Conservation (phyloP, 345 rosid genomes). For the Sonneratia alba region DNA sequence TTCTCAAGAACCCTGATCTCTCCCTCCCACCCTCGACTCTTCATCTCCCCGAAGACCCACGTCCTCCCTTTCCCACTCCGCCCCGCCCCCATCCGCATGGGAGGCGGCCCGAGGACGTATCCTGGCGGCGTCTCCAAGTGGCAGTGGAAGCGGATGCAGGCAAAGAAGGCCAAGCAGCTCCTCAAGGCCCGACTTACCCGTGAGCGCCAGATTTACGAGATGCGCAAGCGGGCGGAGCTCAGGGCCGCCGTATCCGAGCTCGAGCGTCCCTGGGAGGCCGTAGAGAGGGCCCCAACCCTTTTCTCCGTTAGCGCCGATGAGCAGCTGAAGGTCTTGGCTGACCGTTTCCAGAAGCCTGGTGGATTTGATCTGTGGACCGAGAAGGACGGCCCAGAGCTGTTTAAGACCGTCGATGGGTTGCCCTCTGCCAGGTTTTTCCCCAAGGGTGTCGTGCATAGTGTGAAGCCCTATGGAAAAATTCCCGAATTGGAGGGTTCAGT, state of each 20-base stretch:
- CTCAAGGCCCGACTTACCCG: constrained; percentile 65
- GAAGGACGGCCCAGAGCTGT: constrained; percentile 61
- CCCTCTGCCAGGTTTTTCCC: constrained; percentile 87
- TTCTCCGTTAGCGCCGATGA: constrained; percentile 78
- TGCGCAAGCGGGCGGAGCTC: constrained; percentile 89
- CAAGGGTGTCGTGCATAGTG: constrained; percentile 73
- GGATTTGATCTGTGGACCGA: constrained; percentile 84
- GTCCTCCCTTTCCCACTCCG: constrained; percentile 19
- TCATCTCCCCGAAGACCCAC: constrained; percentile 23
- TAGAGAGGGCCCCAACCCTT: constrained; percentile 50
- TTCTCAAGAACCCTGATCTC: constrained; percentile 28
- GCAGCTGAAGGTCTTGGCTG: constrained; percentile 77
- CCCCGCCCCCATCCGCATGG: constrained; percentile 59
- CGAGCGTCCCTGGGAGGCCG: constrained; percentile 84
- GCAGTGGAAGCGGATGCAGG: constrained; percentile 95
- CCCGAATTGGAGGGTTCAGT: constrained; percentile 3
- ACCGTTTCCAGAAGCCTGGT: constrained; percentile 81
- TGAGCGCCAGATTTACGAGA: constrained; percentile 81
- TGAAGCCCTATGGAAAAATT: constrained; percentile 44
- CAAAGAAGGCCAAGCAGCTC: constrained; percentile 78
- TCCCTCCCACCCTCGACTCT: constrained; percentile 18
- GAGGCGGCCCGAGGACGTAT: constrained; percentile 77
- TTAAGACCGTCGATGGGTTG: constrained; percentile 40
- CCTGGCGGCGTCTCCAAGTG: constrained; percentile 87
- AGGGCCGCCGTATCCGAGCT: constrained; percentile 79